Conservation (phyloP, 2,329 filamentous ascomycete genomes). For the Didymella keratinophila region DNA sequence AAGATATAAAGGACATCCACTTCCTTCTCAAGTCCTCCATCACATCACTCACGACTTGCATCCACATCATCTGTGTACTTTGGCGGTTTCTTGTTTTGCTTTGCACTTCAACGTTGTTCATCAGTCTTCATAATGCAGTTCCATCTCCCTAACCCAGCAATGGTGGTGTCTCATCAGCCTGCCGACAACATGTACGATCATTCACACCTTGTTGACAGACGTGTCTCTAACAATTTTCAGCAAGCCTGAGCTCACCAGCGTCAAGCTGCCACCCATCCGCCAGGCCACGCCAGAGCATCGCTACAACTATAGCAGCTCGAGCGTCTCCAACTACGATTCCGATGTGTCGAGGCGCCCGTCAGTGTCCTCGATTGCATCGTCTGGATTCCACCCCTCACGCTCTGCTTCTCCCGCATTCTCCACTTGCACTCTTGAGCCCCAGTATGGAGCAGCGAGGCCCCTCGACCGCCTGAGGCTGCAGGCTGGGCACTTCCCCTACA, state of each 20-base stretch:
- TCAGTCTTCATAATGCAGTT: slow-evolving; percentile 16
- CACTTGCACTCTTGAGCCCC: slow-evolving; percentile 6
- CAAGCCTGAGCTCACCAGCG: slow-evolving; percentile 17
- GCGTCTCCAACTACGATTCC: slow-evolving; percentile 14
- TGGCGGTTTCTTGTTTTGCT: slow-evolving; percentile 14
- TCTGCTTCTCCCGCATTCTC: slow-evolving; percentile 21
- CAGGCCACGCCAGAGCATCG: slow-evolving; percentile 17
- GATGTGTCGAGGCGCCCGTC: slow-evolving; percentile 22
- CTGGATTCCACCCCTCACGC: slow-evolving; percentile 18
- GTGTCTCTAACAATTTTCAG: slow-evolving; percentile 1
- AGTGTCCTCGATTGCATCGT: slow-evolving; percentile 16
- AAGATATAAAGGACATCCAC: slow-evolving; percentile 17
- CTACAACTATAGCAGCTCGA: slow-evolving; percentile 10
- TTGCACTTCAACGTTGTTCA: slow-evolving; percentile 2
- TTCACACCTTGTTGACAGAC: not conserved
- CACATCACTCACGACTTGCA: slow-evolving; percentile 10
- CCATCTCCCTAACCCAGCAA: slow-evolving; percentile 21
- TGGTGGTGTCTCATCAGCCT: slow-evolving; percentile 18
- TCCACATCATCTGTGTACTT: slow-evolving; percentile 12
- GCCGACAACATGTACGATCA: slow-evolving; percentile 12
- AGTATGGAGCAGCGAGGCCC: slow-evolving; percentile 6
- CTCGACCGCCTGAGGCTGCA: slow-evolving; percentile 16
- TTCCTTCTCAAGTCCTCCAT: slow-evolving; percentile 1
- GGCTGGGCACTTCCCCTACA: slow-evolving; percentile 13
- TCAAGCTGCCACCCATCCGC: slow-evolving; percentile 19